These are phyloP conservation scores for Candida sp. DNA, from an alignment of 1,139 yeast genomes.

Conservation along the genomic window DNA sequence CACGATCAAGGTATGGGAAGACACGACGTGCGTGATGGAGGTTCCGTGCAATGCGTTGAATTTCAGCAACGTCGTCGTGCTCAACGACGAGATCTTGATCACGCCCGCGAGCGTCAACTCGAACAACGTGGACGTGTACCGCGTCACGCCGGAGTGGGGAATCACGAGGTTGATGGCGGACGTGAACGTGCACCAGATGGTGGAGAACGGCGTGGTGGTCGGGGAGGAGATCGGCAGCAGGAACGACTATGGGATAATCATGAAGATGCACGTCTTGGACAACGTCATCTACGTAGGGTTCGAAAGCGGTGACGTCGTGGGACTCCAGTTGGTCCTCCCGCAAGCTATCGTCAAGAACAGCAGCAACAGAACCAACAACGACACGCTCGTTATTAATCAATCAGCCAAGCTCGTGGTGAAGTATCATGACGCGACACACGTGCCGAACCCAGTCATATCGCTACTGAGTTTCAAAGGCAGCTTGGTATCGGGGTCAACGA, in stretches of 20 bases:
- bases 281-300: slow-evolving; percentile 49
- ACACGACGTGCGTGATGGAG: slow-evolving; percentile 10
- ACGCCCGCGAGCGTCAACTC: slow-evolving; percentile 61
- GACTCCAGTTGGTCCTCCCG: slow-evolving; percentile 24
- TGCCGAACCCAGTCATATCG: slow-evolving; percentile 57
- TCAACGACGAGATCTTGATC: slow-evolving; percentile 29
- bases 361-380: slow-evolving; percentile 1
- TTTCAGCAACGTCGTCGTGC: slow-evolving; percentile 53
- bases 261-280: slow-evolving; percentile 47
- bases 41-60: slow-evolving; percentile 61
- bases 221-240: slow-evolving; percentile 19
- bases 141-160: slow-evolving; percentile 19
- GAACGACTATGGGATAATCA: slow-evolving; percentile 56
- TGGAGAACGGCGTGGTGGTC: slow-evolving; percentile 13
- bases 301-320: slow-evolving; percentile 60
- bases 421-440: slow-evolving; percentile 33
- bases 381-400: slow-evolving; percentile 24
- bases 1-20: slow-evolving; percentile 50
- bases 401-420: slow-evolving; percentile 22
- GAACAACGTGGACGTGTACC: slow-evolving; percentile 56
- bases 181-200: slow-evolving; percentile 23
- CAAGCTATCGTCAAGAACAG: neutral
- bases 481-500: slow-evolving; percentile 49
- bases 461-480: slow-evolving; percentile 24
- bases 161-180: slow-evolving; percentile 33